phyloP scores from a whole-genome alignment of 2,329 filamentous ascomycete genomes.

The Didymella lethalis region DNA sequence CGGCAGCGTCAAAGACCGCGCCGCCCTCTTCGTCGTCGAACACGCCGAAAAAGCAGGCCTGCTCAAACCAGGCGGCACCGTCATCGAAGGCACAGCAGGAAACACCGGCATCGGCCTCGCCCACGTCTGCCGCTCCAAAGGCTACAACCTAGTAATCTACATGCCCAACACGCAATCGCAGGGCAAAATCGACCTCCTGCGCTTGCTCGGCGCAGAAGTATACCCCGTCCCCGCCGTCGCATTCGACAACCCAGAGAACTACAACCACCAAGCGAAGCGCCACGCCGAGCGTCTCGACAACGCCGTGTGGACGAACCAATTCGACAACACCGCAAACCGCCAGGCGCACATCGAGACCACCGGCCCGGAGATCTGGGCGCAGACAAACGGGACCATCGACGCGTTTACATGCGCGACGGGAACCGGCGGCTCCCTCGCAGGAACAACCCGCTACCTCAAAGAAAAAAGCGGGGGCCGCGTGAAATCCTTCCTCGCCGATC shows the following conservation, averaged over 20 bases:
- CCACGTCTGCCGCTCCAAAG: conserved; percentile 90
- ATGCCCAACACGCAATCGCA: conserved; percentile 99
- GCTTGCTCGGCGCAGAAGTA: conserved; percentile 91
- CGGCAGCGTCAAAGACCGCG: conserved; percentile 94
- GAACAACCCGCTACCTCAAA: conserved; percentile 88
- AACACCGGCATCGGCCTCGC: conserved; percentile 98
- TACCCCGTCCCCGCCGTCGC: conserved; percentile 95
- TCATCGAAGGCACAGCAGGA: conserved; percentile 95
- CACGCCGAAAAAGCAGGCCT: conserved; percentile 90
- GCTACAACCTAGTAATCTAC: conserved; percentile 97
- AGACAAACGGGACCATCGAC: conserved; percentile 85
- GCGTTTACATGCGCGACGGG: conserved; percentile 96
- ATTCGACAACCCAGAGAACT: conserved; percentile 94
- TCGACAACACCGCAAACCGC: conserved; percentile 94
- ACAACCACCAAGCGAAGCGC: conserved; percentile 92
- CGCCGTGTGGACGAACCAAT: conserved; percentile 98
- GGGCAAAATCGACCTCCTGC: conserved; percentile 93
- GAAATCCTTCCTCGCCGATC: conserved; percentile 90
- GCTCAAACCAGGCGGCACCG: conserved; percentile 84
- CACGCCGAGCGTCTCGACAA: conserved; percentile 88
- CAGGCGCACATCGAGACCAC: conserved; percentile 96
- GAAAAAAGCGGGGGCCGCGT: conserved; percentile 78
- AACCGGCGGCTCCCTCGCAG: conserved; percentile 89
- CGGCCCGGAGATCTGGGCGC: conserved; percentile 95
- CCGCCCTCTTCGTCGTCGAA: conserved; percentile 90